Conservation (phyloP, 768 basidiomycete species). For the Mycena vitilis region DNA sequence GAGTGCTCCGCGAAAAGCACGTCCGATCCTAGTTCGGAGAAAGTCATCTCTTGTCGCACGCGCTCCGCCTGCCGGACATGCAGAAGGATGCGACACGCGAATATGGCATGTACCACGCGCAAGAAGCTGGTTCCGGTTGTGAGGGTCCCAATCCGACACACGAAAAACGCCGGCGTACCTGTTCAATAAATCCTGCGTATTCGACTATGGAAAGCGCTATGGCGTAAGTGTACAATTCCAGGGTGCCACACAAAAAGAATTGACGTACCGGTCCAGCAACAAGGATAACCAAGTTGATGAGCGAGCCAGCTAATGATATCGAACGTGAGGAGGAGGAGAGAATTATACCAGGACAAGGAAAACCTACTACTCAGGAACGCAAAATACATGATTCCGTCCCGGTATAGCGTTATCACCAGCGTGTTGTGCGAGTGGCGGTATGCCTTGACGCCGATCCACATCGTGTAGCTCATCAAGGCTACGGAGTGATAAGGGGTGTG, state of each 20-base stretch:
- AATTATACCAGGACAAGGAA: background rate
- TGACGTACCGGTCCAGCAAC: slow-evolving; percentile 9
- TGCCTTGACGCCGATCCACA: background rate
- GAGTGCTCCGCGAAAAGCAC: background rate
- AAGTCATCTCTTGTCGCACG: background rate
- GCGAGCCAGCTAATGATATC: background rate
- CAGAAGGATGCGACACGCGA: slow-evolving; percentile 16
- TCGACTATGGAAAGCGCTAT: background rate
- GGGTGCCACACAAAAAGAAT: no score
- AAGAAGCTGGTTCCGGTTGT: slow-evolving; percentile 1
- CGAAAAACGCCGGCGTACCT: background rate
- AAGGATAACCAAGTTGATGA: slow-evolving; percentile 5
- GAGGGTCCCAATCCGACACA: background rate
- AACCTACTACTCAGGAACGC: background rate
- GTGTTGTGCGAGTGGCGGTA: background rate
- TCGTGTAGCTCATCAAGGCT: background rate
- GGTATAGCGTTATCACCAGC: background rate
- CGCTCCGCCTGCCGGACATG: slow-evolving; percentile 20
- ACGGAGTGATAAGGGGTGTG: background rate
- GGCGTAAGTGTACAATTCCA: no score
- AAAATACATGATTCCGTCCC: background rate
- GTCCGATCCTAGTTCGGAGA: background rate
- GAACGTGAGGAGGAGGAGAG: background rate
- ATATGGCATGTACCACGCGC: slow-evolving; percentile 14
- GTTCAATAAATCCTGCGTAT: slow-evolving; percentile 17